phyloP scores from a whole-genome alignment of 1,139 yeast species.

The Blastobotrys indianensis region DNA sequence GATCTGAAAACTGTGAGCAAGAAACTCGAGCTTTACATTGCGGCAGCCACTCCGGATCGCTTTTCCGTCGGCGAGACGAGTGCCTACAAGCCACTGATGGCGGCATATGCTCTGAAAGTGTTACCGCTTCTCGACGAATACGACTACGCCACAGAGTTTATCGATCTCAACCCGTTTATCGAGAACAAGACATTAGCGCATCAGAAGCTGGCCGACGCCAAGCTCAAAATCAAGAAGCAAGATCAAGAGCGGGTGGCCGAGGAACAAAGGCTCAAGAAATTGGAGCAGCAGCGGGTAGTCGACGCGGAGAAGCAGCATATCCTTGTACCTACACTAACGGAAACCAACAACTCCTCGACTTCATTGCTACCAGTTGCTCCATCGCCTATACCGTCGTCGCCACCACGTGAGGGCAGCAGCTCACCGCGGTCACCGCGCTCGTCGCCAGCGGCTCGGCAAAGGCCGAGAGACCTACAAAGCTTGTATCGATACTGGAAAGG shows the following conservation, averaged over 20 bases:
- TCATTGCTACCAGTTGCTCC: not conserved
- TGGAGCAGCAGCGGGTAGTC: constrained; percentile 12
- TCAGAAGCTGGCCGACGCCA: not conserved
- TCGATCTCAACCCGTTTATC: constrained; percentile 11
- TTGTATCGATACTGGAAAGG: constrained; percentile 13
- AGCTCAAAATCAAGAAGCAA: constrained; percentile 3
- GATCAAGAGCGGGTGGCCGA: constrained; percentile 2
- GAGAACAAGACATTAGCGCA: not conserved
- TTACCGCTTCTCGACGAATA: constrained; percentile 21
- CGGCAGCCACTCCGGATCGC: constrained; percentile 5
- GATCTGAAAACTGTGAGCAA: not conserved
- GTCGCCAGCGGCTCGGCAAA: not conserved
- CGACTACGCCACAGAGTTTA: constrained; percentile 23
- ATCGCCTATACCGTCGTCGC: not conserved
- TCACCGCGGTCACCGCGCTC: not conserved
- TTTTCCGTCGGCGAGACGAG: constrained; percentile 15
- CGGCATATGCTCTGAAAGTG: constrained; percentile 20
- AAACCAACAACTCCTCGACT: not conserved
- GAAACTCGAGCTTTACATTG: constrained; percentile 3
- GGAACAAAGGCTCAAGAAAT: constrained; percentile 3
- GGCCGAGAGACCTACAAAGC: constrained; percentile 8
- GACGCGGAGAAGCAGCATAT: constrained; percentile 8
- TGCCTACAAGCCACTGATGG: constrained; percentile 19
- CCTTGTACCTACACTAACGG: not conserved
- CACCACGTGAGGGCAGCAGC: not conserved